A percentile compares a stretch with the other conserved stretches of the same genome.
phyloP scores from a whole-genome alignment of 2,329 filamentous ascomycete genomes.

The Chaetoscypha palmicola region DNA sequence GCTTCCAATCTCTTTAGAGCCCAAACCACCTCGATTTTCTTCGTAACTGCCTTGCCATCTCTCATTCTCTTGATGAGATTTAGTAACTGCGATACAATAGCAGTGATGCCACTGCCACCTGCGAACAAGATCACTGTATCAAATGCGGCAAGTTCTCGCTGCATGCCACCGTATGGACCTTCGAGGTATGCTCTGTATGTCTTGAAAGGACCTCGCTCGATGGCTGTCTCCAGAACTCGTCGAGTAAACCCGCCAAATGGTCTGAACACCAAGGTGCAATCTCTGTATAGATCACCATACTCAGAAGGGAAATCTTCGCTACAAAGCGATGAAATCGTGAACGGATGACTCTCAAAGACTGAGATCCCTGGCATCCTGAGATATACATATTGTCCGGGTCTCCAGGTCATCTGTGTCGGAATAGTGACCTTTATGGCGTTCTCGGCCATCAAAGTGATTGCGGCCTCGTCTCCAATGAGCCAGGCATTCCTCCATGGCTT shows the following conservation, averaged over 20 bases:
- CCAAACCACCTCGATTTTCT: constrained; percentile 89
- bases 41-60: constrained; percentile 88
- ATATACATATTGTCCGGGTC: constrained; percentile 90
- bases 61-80: constrained; percentile 96
- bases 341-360: constrained; percentile 86
- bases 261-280: constrained; percentile 86
- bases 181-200: constrained; percentile 90
- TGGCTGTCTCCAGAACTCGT: constrained; percentile 72
- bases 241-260: constrained; percentile 88
- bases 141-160: constrained; percentile 80
- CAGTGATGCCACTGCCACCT: constrained; percentile 90
- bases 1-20: constrained; percentile 83
- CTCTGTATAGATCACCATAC: constrained; percentile 80
- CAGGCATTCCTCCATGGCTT: constrained; percentile 74
- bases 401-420: constrained; percentile 87
- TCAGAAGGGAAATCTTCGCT: constrained; percentile 89
- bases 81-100: constrained; percentile 82
- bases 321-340: constrained; percentile 88
- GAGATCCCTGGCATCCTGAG: constrained; percentile 90
- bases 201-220: constrained; percentile 81
- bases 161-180: constrained; percentile 92
- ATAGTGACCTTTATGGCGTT: constrained; percentile 95
- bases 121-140: constrained; percentile 91
- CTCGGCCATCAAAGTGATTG: constrained; percentile 81
- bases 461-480: constrained; percentile 84